Evolutionary conservation across 208 protist species (phyloP).

Genomic region (Vickermania spadyakhi): DNA sequence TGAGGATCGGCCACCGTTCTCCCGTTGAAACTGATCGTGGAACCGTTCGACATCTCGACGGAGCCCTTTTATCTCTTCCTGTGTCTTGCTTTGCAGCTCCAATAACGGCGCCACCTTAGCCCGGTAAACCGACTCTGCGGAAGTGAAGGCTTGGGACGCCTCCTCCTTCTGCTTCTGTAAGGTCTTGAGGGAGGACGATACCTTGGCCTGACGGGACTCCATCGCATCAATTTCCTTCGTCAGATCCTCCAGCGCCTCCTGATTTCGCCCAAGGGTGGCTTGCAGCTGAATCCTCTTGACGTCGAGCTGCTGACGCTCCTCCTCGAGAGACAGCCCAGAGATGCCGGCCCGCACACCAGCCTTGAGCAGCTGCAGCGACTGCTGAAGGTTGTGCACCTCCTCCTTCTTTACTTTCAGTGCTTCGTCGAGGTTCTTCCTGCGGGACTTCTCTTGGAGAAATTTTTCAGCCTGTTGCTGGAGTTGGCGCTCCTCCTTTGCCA

Average conservation of each 20-base stretch:
- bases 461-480: constrained; percentile 24
- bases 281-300: constrained; percentile 42
- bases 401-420: constrained; percentile 35
- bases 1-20: constrained; percentile 50
- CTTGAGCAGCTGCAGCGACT: constrained; percentile 54
- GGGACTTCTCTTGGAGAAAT: constrained; percentile 30
- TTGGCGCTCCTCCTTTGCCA: constrained; percentile 45
- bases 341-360: constrained; percentile 72
- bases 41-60: constrained; percentile 17
- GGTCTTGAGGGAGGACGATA: constrained; percentile 15
- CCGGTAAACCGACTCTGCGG: constrained; percentile 12
- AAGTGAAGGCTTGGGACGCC: constrained; percentile 25
- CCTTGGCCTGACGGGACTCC: constrained; percentile 28
- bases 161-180: constrained; percentile 20
- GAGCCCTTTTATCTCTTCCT: constrained; percentile 22
- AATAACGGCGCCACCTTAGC: constrained; percentile 4
- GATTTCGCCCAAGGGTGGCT: constrained; percentile 26
- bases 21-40: constrained; percentile 29
- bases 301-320: constrained; percentile 61
- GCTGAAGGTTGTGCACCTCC: constrained; percentile 53
- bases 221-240: constrained; percentile 28
- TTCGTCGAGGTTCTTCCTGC: constrained; percentile 31
- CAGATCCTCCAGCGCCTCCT: constrained; percentile 41
- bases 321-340: constrained; percentile 66
- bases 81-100: constrained; percentile 14